Percentiles rank a stretch among this genome's conserved stretches.
These are phyloP conservation scores for Strigomonas culicis DNA, from an alignment of 208 protist genomes.

Conservation along the genomic window DNA sequence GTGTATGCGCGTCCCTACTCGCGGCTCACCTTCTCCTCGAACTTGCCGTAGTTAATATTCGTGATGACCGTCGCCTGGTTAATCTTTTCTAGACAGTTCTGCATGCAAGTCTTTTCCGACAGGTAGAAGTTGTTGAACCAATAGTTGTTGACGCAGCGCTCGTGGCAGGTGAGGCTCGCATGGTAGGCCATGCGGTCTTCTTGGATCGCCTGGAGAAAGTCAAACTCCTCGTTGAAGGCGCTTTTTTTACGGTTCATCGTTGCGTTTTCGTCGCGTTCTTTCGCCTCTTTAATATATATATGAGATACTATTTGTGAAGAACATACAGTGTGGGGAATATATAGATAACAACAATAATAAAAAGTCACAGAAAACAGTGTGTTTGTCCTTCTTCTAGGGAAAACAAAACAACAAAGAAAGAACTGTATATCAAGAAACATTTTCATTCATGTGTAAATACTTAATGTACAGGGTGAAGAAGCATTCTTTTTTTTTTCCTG, in stretches of 20 bases:
- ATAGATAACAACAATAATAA: too few species aligned
- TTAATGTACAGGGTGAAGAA: not conserved
- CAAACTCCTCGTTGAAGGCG: slow-evolving; percentile 78
- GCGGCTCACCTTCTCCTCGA: slow-evolving; percentile 37
- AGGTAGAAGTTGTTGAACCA: slow-evolving; percentile 78
- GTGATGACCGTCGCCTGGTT: slow-evolving; percentile 81
- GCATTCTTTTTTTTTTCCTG: not conserved
- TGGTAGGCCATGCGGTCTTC: slow-evolving; percentile 84
- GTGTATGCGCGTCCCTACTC: not conserved
- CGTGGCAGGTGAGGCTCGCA: slow-evolving; percentile 69
- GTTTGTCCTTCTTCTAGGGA: not conserved
- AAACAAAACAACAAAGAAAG: not conserved
- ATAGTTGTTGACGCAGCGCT: slow-evolving; percentile 78
- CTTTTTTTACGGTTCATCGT: slow-evolving; percentile 24
- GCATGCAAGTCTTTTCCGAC: slow-evolving; percentile 76
- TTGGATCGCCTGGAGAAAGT: slow-evolving; percentile 77
- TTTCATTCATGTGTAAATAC: slow-evolving; percentile 5
- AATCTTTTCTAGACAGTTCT: slow-evolving; percentile 87
- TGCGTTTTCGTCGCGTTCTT: not conserved
- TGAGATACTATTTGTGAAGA: not conserved
- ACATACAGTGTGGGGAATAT: not conserved
- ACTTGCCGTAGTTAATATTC: slow-evolving; percentile 83
- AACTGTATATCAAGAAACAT: not conserved
- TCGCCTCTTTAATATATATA: not conserved
- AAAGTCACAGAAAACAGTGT: too few species aligned